These are phyloP conservation scores for Ammopiptanthus mongolicus DNA, from an alignment of 306 rosid species.

Conservation along the genomic window DNA sequence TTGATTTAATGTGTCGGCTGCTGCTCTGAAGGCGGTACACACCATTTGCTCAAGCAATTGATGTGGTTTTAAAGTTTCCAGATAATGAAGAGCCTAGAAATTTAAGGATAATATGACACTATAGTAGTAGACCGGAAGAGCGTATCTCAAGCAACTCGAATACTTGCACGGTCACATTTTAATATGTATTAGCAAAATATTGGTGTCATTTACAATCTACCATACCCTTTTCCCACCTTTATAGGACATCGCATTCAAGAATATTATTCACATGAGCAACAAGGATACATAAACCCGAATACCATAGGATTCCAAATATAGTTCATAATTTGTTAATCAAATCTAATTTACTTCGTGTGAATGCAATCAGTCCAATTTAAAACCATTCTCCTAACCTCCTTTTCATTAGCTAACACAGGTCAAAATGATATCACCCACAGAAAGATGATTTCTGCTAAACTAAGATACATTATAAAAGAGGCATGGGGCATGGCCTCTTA, in stretches of 20 bases:
- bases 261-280: neutral
- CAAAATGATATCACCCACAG: neutral
- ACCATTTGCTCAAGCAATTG: constrained; percentile 88
- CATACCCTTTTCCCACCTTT: neutral
- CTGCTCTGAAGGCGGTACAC: constrained; percentile 66
- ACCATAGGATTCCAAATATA: neutral
- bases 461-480: neutral
- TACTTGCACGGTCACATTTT: neutral
- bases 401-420: neutral
- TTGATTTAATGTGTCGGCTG: constrained; percentile 57
- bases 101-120: constrained; percentile 7
- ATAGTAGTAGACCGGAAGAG: neutral
- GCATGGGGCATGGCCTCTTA: neutral
- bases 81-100: constrained; percentile 67
- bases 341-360: neutral
- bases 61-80: constrained; percentile 64
- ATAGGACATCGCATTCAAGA: neutral
- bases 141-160: neutral
- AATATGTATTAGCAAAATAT: neutral
- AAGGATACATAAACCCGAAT: neutral
- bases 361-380: neutral
- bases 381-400: neutral
- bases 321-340: neutral
- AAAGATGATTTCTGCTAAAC: neutral
- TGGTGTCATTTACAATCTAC: neutral